A percentile compares a stretch with the other conserved stretches of the same genome.
These are phyloP conservation scores for Coniophora puteana DNA, from an alignment of 1,284 basidiomycete genomes.

Conservation along the genomic window DNA sequence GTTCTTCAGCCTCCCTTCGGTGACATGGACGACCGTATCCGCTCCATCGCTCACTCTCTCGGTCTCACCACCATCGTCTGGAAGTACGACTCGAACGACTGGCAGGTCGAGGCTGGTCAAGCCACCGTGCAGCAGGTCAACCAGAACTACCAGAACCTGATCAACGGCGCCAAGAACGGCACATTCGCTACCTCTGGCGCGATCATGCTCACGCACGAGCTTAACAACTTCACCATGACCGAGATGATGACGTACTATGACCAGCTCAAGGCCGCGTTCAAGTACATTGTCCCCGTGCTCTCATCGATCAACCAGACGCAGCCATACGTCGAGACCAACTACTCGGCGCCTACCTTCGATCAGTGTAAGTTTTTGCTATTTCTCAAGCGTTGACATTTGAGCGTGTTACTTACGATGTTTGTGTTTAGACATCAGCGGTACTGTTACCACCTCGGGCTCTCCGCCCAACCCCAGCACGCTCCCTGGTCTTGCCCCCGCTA, in stretches of 20 bases:
- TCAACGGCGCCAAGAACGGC: conserved; percentile 8
- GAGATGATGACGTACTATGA: conserved; percentile 19
- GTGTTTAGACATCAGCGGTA: conserved; percentile 4
- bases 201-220: conserved; percentile 31
- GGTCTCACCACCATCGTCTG: conserved; percentile 29
- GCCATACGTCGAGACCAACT: conserved; percentile 37
- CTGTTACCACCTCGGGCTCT: neutral
- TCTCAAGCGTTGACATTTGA: too few species aligned
- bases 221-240: conserved; percentile 23
- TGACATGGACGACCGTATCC: conserved; percentile 45
- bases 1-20: conserved; percentile 36
- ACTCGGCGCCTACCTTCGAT: conserved; percentile 31
- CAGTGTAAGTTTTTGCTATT: conserved; percentile 33
- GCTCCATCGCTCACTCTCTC: conserved; percentile 42
- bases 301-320: conserved; percentile 39
- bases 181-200: conserved; percentile 27
- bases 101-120: neutral
- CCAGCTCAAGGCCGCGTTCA: conserved; percentile 32
- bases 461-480: too few species aligned
- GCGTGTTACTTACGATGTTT: too few species aligned
- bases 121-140: conserved; percentile 8
- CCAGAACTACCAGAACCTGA: conserved; percentile 12
- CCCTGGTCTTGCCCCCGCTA: too few species aligned
- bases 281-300: conserved; percentile 40
- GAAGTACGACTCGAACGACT: conserved; percentile 16